Evolutionary conservation across 352 stramenopile genomes (phyloP).

Genomic region (Phytophthora citricola): DNA sequence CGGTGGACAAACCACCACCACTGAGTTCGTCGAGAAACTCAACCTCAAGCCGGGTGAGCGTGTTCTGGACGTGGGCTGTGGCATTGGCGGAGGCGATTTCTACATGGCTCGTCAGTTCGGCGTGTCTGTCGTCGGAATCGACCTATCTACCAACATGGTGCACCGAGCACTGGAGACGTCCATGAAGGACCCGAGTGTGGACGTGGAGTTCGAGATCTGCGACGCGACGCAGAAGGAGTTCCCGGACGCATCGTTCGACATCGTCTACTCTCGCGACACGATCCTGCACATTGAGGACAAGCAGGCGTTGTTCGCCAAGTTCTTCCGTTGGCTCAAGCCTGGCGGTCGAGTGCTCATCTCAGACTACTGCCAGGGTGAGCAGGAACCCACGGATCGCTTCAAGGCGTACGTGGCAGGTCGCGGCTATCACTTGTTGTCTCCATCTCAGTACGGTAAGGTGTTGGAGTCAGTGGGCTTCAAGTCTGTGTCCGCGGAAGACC

Average conservation of each 20-base stretch:
- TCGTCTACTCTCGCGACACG: slow-evolving; percentile 80
- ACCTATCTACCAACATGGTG: slow-evolving; percentile 82
- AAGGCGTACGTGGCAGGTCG: slow-evolving; percentile 64
- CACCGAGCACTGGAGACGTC: slow-evolving; percentile 72
- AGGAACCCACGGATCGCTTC: slow-evolving; percentile 56
- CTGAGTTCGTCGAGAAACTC: slow-evolving; percentile 77
- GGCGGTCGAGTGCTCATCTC: slow-evolving; percentile 69
- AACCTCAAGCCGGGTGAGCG: slow-evolving; percentile 52
- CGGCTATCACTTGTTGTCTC: slow-evolving; percentile 73
- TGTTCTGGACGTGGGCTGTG: too few relatives aligned
- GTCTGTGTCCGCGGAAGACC: slow-evolving; percentile 64
- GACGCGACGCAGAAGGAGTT: slow-evolving; percentile 69
- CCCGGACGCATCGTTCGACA: slow-evolving; percentile 67
- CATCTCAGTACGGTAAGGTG: slow-evolving; percentile 62
- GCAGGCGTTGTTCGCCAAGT: slow-evolving; percentile 62
- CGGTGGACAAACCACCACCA: slow-evolving; percentile 68
- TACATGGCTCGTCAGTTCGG: slow-evolving; percentile 87
- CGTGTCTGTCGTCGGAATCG: slow-evolving; percentile 75
- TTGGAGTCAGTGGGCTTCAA: slow-evolving; percentile 61
- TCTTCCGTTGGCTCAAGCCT: slow-evolving; percentile 74
- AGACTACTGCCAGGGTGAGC: slow-evolving; percentile 18
- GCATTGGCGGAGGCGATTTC: too few relatives aligned
- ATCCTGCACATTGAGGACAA: slow-evolving; percentile 82
- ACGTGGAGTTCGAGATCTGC: slow-evolving; percentile 80
- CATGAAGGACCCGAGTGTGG: slow-evolving; percentile 50